Percentiles rank a stretch among this genome's conserved stretches.
These are phyloP conservation scores for Chalciporus chontae DNA, from an alignment of 768 basidiomycete genomes.

Conservation along the genomic window DNA sequence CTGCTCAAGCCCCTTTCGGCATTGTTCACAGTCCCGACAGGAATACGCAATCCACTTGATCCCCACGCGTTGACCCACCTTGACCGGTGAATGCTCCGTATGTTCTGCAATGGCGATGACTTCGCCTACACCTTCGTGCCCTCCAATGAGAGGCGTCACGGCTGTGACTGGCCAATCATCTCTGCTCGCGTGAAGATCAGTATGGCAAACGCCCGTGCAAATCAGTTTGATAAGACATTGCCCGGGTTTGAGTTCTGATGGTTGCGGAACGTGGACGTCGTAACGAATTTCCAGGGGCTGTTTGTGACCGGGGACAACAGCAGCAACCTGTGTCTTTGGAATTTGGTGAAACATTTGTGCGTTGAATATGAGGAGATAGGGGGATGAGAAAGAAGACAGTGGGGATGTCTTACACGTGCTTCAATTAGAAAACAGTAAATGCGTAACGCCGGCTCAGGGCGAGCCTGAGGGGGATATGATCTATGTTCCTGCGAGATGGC, in stretches of 20 bases:
- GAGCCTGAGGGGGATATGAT: too few relatives aligned
- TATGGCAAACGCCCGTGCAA: constrained; percentile 84
- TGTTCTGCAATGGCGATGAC: constrained; percentile 76
- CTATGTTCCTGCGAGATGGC: too few relatives aligned
- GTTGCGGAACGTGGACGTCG: constrained; percentile 56
- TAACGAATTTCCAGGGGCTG: constrained; percentile 31
- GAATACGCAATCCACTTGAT: constrained; percentile 79
- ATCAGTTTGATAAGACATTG: constrained; percentile 76
- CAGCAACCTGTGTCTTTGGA: constrained; percentile 42
- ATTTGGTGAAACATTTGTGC: constrained; percentile 21
- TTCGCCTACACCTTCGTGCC: constrained; percentile 82
- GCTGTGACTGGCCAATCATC: constrained; percentile 81
- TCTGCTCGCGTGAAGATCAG: constrained; percentile 71
- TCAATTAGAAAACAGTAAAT: too few relatives aligned
- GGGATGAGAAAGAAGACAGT: background rate
- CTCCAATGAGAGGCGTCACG: constrained; percentile 67
- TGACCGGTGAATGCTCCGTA: constrained; percentile 56
- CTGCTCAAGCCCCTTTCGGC: constrained; percentile 74
- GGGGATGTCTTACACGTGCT: background rate
- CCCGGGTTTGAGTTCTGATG: constrained; percentile 55
- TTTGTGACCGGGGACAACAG: constrained; percentile 32
- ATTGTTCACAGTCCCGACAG: constrained; percentile 74
- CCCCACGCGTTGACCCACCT: constrained; percentile 77
- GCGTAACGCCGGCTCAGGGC: too few relatives aligned
- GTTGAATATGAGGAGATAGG: too few relatives aligned